These are phyloP conservation scores for Huntiella bhutanensis DNA, from an alignment of 2,329 filamentous ascomycete genomes.

Conservation along the genomic window DNA sequence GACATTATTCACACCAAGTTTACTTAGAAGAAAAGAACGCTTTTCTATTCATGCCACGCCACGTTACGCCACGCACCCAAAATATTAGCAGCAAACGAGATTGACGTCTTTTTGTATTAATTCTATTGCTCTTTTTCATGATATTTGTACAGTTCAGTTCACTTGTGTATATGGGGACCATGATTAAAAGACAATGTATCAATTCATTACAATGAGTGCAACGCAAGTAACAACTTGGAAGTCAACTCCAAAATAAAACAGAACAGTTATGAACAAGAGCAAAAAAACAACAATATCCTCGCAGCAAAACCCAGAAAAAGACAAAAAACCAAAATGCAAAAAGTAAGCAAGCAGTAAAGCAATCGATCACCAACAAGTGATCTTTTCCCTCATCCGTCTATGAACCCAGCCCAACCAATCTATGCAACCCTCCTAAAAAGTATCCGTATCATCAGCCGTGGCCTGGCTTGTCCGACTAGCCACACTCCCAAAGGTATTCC, in stretches of 20 bases:
- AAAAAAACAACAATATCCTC: neutral
- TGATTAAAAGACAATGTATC: neutral
- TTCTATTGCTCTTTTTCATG: slow-evolving; percentile 1
- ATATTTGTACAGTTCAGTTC: neutral
- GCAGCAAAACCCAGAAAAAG: neutral
- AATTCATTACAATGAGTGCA: neutral
- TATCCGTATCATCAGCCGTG: slow-evolving; percentile 22
- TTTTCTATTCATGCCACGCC: neutral
- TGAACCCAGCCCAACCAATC: neutral
- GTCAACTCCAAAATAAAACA: neutral
- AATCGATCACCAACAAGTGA: slow-evolving; percentile 2
- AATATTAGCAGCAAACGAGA: no score
- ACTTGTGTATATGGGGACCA: neutral
- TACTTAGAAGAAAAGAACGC: slow-evolving; percentile 33
- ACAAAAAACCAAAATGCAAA: slow-evolving; percentile 1
- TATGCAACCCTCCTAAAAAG: slow-evolving; percentile 23
- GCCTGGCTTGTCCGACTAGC: slow-evolving; percentile 17
- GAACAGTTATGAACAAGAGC: neutral
- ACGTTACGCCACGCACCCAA: no score
- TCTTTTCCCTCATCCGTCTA: neutral
- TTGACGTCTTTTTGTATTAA: neutral
- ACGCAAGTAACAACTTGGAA: neutral
- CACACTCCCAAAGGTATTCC: slow-evolving; percentile 36
- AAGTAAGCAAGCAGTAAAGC: neutral
- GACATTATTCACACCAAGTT: slow-evolving; percentile 98